Evolutionary conservation across 805 yeast genomes (phyloP).

Genomic region (Barnettozyma sucrosica): DNA sequence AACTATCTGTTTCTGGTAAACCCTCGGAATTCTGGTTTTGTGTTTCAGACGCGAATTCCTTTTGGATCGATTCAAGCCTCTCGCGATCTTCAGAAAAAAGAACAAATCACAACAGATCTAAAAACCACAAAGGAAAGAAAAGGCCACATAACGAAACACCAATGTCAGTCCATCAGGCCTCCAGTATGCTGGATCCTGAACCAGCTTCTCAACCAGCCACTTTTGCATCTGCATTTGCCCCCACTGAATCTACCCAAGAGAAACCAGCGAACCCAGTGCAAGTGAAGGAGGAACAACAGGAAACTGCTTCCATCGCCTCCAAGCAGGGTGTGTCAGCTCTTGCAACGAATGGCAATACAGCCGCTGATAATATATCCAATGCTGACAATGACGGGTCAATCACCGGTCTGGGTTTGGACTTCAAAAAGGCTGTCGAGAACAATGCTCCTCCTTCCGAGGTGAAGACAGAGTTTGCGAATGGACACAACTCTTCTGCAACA

Average conservation of each 20-base stretch:
- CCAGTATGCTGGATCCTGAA: conserved; percentile 14
- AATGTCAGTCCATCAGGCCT: conserved; percentile 3
- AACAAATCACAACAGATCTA: background rate
- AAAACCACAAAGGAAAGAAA: conserved; percentile 1
- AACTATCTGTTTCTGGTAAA: background rate
- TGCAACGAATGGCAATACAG: background rate
- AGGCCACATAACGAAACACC: conserved; percentile 1
- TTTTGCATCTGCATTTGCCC: conserved; percentile 2
- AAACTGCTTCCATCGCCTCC: background rate
- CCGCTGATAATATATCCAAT: background rate
- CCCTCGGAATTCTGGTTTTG: background rate
- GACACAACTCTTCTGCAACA: background rate
- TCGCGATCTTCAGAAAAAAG: background rate
- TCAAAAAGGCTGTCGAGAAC: conserved; percentile 3
- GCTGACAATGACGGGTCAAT: background rate
- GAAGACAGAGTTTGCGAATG: conserved; percentile 2
- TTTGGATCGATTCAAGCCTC: background rate
- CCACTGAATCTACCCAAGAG: conserved; percentile 1
- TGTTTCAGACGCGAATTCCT: conserved; percentile 1
- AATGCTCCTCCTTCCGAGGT: background rate
- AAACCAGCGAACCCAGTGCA: background rate
- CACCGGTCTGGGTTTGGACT: conserved; percentile 10
- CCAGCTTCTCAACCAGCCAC: conserved; percentile 1
- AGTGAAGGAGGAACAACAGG: background rate
- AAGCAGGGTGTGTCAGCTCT: background rate